Base-by-base conservation (phyloP, 148 eudicot genomes). In the Spergularia bocconei region DNA sequence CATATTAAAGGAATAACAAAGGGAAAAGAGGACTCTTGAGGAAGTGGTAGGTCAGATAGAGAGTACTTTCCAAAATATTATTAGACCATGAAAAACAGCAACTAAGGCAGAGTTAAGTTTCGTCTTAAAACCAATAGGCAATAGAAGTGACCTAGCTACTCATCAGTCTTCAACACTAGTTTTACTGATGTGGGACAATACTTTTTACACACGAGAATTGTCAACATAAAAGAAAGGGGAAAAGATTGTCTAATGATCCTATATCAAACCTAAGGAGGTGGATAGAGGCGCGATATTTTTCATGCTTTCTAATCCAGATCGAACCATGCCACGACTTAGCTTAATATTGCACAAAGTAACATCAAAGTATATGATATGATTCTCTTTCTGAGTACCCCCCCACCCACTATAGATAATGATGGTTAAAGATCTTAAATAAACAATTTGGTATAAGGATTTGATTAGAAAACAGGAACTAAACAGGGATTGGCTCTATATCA, bases 321-420 rank as follows among this genome's bases (percentile, higher is more conserved):
- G 48, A 44, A 44, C 48, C 48, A 44, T 44, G 48, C 48, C 10
- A 44, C 48, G 21, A 57, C 60, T 54, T 44, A 53, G 36, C 48
- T 23, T 8, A n/a, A 25, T 59, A 69, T 44, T 21, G 44, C 11
- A 76, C 64, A 16, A 12, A 60, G 29, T 48, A 76, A 47, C 57
- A 59, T 59, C 7, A 54, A 54, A 29, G 69, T 56, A 21, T 77
- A n/a, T 62, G 74, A 70, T 70, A 11, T 67, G 72, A 66, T 70
- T 77, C 74, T 59, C 48, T 77, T 56, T 53, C 20, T 56, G 48
- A 9, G 20, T 13, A 48, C 47, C 51, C 38, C 62, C 17, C 10
- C n/a, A 48, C 47, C 51, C 38, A 51, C n/a, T 11, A 16, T 63
- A 9, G 48, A 44, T 15, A 25, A n/a, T 48, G 21, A 75, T 65